Base-by-base conservation (phyloP, 345 rosid species). In the Acer negundo region DNA sequence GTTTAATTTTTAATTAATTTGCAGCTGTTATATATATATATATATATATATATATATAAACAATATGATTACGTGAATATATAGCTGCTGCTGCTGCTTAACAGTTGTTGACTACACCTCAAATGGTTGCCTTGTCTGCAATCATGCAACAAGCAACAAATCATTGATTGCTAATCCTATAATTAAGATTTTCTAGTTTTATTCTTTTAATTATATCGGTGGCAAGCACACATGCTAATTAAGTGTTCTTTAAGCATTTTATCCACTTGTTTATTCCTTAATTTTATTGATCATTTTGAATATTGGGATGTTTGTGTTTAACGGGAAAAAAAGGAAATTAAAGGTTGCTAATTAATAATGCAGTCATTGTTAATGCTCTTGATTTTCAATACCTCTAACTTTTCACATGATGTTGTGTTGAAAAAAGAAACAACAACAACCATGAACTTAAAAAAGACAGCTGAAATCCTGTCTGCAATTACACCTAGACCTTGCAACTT, bases 171-270 rank as follows among this genome's bases (percentile, higher is more conserved):
- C 38, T 35, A 35, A 35, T 35, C 38, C 38, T 35, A 35, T 35
- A 35, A 35, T 35, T 35, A 35, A 35, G 38, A 35, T 35, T 35
- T 35, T 35, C 6, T 35, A 35, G 38, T 35, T 35, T 35, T 35
- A 35, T 35, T 35, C 6, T 35, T 35, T 35, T 35, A 35, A 35
- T 35, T 42, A 42, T 42, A 42, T 42, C 10, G 10, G 2, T 19
- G 24, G 22, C 69, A 59, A 69, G 56, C 47, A 13, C 74, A 67
- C 69, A 73, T 73, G 77, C 38, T 44, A 28, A 46, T 78, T 59
- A 58, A 66, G 62, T 73, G 49, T 73, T 62, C 23, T 68, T 9
- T 63, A 58, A 73, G 42, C 62, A 22, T 64, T 15, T 19, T 35
- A 3, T 35, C 19, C 19, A 38, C 62, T 12, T 4, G 11, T 58